These are phyloP conservation scores for Medicago ruthenica DNA, from an alignment of 306 rosid genomes.

Conservation along the genomic window DNA sequence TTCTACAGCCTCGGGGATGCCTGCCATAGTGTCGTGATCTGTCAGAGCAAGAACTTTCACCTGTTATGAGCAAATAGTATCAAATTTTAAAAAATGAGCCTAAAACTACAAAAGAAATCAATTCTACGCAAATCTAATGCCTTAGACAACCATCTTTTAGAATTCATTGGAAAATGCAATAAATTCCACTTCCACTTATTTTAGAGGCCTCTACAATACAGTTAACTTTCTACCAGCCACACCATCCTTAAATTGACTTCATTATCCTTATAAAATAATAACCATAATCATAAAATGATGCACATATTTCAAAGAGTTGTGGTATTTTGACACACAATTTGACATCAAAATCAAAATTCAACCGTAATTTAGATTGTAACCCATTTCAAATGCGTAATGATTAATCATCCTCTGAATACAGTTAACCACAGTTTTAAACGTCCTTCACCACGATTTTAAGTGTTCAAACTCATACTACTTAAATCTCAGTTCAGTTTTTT, in stretches of 20 bases:
- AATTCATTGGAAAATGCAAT: slow-evolving; percentile 18
- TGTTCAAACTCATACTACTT: neutral
- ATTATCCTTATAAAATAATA: neutral
- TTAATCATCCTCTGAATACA: too few relatives aligned
- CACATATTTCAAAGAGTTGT: too few relatives aligned
- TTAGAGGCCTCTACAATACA: slow-evolving; percentile 14
- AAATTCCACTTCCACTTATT: slow-evolving; percentile 15
- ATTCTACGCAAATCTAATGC: slow-evolving; percentile 19
- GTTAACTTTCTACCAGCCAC: slow-evolving; percentile 24
- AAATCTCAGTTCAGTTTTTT: neutral
- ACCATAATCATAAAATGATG: neutral
- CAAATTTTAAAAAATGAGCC: slow-evolving; percentile 47
- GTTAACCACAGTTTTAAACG: too few relatives aligned
- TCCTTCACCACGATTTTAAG: too few relatives aligned
- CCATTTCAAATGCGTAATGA: too few relatives aligned
- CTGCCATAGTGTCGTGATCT: slow-evolving; percentile 98
- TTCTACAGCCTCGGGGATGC: slow-evolving; percentile 89
- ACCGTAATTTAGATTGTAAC: too few relatives aligned
- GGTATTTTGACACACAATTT: too few relatives aligned
- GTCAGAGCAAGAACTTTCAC: slow-evolving; percentile 99
- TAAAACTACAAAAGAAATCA: slow-evolving; percentile 8
- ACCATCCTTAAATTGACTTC: neutral
- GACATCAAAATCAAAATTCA: too few relatives aligned
- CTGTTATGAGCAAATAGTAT: slow-evolving; percentile 75
- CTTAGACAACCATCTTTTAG: slow-evolving; percentile 1